Evolutionary conservation across 805 yeast genomes (phyloP), one percentile per base, ranked within the genome.

Genomic region (Phaffomyces antillensis): DNA sequence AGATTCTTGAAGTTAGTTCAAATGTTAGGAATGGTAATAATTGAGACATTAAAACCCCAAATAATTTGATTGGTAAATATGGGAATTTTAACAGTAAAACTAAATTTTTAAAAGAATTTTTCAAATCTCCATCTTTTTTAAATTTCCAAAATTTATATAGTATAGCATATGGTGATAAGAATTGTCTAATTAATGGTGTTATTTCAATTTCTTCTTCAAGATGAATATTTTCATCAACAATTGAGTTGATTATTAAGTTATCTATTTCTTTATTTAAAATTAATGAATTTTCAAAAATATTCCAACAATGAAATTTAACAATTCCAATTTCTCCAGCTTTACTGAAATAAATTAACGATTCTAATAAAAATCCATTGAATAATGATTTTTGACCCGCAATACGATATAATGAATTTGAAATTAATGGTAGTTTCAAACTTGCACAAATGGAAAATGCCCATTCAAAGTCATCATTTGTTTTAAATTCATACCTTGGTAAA

Each of bases 361-460:
- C 91, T 46, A 72, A 72, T 10, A 79, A 25, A 17, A 53, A 40
- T 1, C 61, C 61, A 36, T 44, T 41, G 0, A 49, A 9, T 20
- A 59, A 38, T 2, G 63, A 54, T 33, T 52, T 49, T 40, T 59
- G 63, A 4, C 56, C 63, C 17, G 61, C 62, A 31, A 44, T 59
- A 23, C 62, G 48, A 60, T 75, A 81, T 4, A 85, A 66, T 30
- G 71, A 67, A 46, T 71, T 71, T 0, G 85, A 78, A 12, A 85
- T 79, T 8, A 71, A 64, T n/a, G 78, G 70, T 36, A 84, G 60
- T 53, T 75, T 76, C 59, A 84, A 68, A 52, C 81, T 73, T 12
- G 89, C 85, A 65, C 91, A 83, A 6, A 85, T 68, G 3, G 86
- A 76, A 42, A 85, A 65, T 38, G 82, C 75, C 91, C 91, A 85